Base-by-base conservation (phyloP, 495 filamentous ascomycete genomes). In the Penicillium antarcticum region DNA sequence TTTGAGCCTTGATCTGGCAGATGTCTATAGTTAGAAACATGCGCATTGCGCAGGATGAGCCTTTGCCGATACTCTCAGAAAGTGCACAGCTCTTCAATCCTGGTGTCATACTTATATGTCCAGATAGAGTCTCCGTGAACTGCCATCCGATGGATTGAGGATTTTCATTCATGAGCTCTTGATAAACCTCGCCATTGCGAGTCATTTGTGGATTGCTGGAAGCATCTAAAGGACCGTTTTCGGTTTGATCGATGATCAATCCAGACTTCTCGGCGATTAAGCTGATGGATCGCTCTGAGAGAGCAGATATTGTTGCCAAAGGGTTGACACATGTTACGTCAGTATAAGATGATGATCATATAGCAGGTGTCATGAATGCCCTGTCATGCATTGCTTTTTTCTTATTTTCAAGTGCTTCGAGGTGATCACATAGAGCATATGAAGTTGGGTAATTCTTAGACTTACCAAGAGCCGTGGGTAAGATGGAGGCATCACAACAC, bases 301-400 rank as follows among this genome's bases (percentile, higher is more conserved):
- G 72, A 16, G 85, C 83, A 0, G 84, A 77, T 33, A 87, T 87
- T 3, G 84, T 89, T 13, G 82, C 86, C 48, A 86, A 80, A n/a
- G 83, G 83, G 56, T 88, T 88, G 11, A 82, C 81, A 17, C 57
- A 50, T 58, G 6, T 18, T 13, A 34, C 1, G 16, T 19, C 26
- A 29, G 26, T 10, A 7, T 23, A 23, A 23, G 21, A 23, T 23
- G 21, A 23, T 23, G 6, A 23, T 23, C 4, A 23, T 23, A 23
- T 5, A 23, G 6, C 21, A 23, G 21, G 21, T 3, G 21, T 23
- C 21, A 23, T 23, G 0, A 23, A 23, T 23, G 21, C 21, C 21
- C 4, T 23, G 4, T 23, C 21, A 23, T 23, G 21, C 21, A 23
- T 23, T 5, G 21, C 2, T 23, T 23, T 23, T 23, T 23, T 3